These are phyloP conservation scores for Phytophthora ohioensis DNA, from an alignment of 352 stramenopile genomes.

Conservation along the genomic window DNA sequence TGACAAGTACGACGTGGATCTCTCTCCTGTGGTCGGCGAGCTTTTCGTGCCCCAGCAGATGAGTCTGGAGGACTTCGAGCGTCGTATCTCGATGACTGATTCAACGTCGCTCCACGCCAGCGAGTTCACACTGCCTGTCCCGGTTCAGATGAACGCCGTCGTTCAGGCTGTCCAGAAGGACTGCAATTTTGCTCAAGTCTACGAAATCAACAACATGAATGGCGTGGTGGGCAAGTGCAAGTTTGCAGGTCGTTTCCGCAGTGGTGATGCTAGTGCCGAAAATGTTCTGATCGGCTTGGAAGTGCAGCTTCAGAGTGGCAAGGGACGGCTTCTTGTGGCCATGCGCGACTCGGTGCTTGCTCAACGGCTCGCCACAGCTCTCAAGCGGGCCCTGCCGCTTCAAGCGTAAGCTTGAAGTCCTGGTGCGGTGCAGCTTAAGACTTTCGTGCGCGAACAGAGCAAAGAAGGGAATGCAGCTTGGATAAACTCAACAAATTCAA, in stretches of 20 bases:
- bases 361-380: conserved; percentile 55
- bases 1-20: conserved; percentile 63
- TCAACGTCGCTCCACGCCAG: conserved; percentile 64
- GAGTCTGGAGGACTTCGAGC: conserved; percentile 76
- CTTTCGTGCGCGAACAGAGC: too few relatives aligned
- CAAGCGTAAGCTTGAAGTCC: conserved; percentile 10
- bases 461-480: too few relatives aligned
- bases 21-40: conserved; percentile 70
- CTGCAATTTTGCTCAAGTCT: conserved; percentile 76
- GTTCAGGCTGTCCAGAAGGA: conserved; percentile 61
- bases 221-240: conserved; percentile 69
- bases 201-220: conserved; percentile 82
- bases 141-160: conserved; percentile 59
- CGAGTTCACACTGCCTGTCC: conserved; percentile 59
- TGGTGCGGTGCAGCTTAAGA: too few relatives aligned
- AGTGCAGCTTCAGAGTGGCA: conserved; percentile 69
- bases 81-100: conserved; percentile 68
- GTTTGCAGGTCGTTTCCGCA: conserved; percentile 70
- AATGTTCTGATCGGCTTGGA: conserved; percentile 68
- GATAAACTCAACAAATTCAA: too few relatives aligned
- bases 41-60: conserved; percentile 77
- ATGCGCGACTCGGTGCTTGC: conserved; percentile 61
- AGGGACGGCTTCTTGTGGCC: conserved; percentile 71
- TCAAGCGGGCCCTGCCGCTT: conserved; percentile 59
- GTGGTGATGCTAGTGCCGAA: conserved; percentile 45